Percentiles rank a stretch among this genome's conserved stretches.
Evolutionary conservation across 164 flowering plant genomes (phyloP).

Genomic region (Annona cherimola): DNA sequence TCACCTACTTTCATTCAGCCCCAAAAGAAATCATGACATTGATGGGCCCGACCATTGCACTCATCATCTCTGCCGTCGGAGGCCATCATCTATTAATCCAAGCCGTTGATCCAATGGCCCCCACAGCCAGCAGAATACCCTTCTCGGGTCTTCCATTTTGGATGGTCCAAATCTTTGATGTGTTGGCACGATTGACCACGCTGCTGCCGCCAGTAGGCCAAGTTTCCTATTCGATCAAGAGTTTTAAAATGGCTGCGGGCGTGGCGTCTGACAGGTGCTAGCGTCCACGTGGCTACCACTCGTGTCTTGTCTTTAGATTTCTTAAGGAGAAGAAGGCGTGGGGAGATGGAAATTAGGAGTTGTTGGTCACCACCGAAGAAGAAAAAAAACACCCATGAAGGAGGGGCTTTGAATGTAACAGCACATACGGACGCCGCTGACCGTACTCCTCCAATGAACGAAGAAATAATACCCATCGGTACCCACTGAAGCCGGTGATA

Average conservation of each 20-base stretch:
- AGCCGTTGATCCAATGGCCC: not conserved
- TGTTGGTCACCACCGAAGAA: not conserved
- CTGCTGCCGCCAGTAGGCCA: too few relatives aligned
- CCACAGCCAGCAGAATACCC: not conserved
- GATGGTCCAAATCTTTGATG: not conserved
- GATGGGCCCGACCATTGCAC: not conserved
- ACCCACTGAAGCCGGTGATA: not conserved
- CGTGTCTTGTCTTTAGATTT: not conserved
- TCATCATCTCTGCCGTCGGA: too few relatives aligned
- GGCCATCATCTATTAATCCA: not conserved
- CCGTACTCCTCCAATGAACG: not conserved
- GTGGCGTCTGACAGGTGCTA: too few relatives aligned
- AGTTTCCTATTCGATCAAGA: too few relatives aligned
- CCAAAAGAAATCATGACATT: not conserved
- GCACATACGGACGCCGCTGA: not conserved
- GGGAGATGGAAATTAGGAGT: not conserved
- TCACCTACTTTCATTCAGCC: not conserved
- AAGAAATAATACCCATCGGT: too few relatives aligned
- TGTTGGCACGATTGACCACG: not conserved
- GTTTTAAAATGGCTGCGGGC: too few relatives aligned
- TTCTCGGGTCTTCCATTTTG: not conserved
- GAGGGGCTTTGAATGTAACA: not conserved
- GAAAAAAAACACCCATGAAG: not conserved
- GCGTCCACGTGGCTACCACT: not conserved
- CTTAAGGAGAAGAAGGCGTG: slow-evolving; percentile 2